These are phyloP conservation scores for Fusarium acutatum DNA, from an alignment of 2,329 filamentous ascomycete species.

Conservation along the genomic window DNA sequence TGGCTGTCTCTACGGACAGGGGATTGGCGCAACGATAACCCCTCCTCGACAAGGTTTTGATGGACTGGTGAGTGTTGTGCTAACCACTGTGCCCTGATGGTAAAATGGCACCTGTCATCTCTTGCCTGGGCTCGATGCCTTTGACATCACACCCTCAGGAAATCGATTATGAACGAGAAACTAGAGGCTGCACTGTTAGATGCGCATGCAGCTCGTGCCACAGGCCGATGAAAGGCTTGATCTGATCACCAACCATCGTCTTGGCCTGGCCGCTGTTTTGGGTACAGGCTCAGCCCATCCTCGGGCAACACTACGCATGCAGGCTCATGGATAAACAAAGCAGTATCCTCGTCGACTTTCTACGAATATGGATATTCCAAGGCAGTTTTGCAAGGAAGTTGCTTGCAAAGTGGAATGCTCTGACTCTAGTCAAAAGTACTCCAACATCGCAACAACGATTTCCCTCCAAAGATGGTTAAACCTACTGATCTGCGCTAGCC, in stretches of 20 bases:
- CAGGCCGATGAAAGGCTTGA: background rate
- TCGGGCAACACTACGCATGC: background rate
- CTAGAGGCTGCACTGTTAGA: slow-evolving; percentile 2
- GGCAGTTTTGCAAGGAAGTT: background rate
- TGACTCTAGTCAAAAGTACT: background rate
- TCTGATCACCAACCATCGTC: slow-evolving; percentile 21
- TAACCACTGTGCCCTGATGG: slow-evolving; percentile 9
- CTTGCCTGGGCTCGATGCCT: slow-evolving; percentile 8
- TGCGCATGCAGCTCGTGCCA: slow-evolving; percentile 16
- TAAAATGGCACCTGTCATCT: slow-evolving; percentile 26
- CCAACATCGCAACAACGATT: background rate
- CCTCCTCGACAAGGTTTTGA: slow-evolving; percentile 30
- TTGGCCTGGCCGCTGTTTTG: slow-evolving; percentile 17
- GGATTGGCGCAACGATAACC: slow-evolving; percentile 28
- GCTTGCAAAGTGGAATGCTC: background rate
- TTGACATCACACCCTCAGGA: slow-evolving; percentile 35
- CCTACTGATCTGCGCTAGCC: slow-evolving; percentile 18
- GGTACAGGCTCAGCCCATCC: slow-evolving; percentile 47
- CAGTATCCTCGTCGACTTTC: background rate
- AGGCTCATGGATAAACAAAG: background rate
- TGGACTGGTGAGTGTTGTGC: slow-evolving; percentile 9
- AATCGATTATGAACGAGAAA: background rate
- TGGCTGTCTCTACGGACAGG: slow-evolving; percentile 4
- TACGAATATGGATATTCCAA: background rate
- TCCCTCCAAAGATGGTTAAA: background rate